phyloP scores from a whole-genome alignment of 805 yeast species.

The Yamadazyma sp. region DNA sequence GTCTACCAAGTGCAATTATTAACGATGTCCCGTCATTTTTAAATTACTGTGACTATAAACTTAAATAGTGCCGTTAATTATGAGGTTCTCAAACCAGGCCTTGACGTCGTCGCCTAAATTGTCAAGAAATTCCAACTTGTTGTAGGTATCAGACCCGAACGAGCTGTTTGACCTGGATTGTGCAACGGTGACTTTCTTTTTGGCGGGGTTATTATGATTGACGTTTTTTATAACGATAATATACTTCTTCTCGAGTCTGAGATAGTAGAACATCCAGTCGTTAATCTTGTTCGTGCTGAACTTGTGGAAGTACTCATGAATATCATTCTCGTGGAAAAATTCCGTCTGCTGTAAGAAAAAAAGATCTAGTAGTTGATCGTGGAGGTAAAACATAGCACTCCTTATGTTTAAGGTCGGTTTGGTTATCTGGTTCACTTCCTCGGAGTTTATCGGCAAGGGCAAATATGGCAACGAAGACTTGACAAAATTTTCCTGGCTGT shows the following conservation, averaged over 20 bases:
- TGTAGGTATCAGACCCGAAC: slow-evolving; percentile 12
- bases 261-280: slow-evolving; percentile 45
- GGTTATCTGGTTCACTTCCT: slow-evolving; percentile 10
- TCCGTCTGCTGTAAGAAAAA: slow-evolving; percentile 26
- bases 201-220: slow-evolving; percentile 22
- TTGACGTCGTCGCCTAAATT: slow-evolving; percentile 44
- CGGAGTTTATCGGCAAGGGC: slow-evolving; percentile 20
- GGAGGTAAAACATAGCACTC: slow-evolving; percentile 37
- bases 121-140: slow-evolving; percentile 36
- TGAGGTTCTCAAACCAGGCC: slow-evolving; percentile 37
- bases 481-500: slow-evolving; percentile 21
- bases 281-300: slow-evolving; percentile 35
- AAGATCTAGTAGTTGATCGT: slow-evolving; percentile 36
- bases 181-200: slow-evolving; percentile 10
- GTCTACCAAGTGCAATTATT: slow-evolving; percentile 34
- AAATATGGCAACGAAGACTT: slow-evolving; percentile 40
- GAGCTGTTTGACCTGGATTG: slow-evolving; percentile 3
- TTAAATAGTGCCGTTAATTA: slow-evolving; percentile 20
- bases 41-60: slow-evolving; percentile 24
- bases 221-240: slow-evolving; percentile 37
- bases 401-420: slow-evolving; percentile 17
- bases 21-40: slow-evolving; percentile 43
- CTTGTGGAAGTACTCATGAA: slow-evolving; percentile 41
- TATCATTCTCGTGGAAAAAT: slow-evolving; percentile 20
- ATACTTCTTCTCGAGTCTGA: slow-evolving; percentile 27